Percentiles rank a stretch among this genome's conserved stretches.
Evolutionary conservation across 202 grass and related monocot species (phyloP).

Genomic region (Bolboschoenoplectus hybrid): DNA sequence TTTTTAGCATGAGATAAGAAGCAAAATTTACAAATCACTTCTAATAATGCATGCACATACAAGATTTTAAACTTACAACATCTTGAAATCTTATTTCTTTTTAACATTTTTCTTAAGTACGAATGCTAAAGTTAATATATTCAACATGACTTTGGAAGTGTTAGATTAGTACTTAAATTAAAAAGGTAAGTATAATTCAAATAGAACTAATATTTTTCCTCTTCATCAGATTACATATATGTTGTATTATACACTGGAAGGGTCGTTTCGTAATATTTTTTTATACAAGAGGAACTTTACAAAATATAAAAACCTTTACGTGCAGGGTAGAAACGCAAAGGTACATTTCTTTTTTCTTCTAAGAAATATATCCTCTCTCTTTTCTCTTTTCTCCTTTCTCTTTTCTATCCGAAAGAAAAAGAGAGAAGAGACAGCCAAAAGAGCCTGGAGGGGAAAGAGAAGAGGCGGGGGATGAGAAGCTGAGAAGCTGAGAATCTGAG

Average conservation of each 20-base stretch:
- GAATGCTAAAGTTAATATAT: too few species aligned
- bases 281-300: background rate
- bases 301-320: background rate
- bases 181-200: too few species aligned
- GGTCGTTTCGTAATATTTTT: conserved; percentile 6
- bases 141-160: too few species aligned
- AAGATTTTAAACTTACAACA: too few species aligned
- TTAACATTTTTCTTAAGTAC: too few species aligned
- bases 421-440: conserved; percentile 20
- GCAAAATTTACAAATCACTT: too few species aligned
- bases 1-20: too few species aligned
- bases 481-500: conserved; percentile 31
- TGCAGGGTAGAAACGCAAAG: conserved; percentile 31
- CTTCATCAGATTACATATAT: background rate
- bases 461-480: conserved; percentile 12
- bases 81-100: too few species aligned
- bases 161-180: too few species aligned
- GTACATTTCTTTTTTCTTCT: conserved; percentile 35
- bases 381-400: background rate
- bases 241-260: background rate
- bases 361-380: conserved; percentile 12
- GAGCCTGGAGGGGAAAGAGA: conserved; percentile 15
- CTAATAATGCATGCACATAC: too few species aligned
- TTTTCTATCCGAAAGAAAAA: conserved; percentile 20
- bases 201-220: too few species aligned